A percentile compares a stretch with the other conserved stretches of the same genome.
Evolutionary conservation across 805 yeast genomes (phyloP).

Genomic region (Saccharomyces paradoxus): DNA sequence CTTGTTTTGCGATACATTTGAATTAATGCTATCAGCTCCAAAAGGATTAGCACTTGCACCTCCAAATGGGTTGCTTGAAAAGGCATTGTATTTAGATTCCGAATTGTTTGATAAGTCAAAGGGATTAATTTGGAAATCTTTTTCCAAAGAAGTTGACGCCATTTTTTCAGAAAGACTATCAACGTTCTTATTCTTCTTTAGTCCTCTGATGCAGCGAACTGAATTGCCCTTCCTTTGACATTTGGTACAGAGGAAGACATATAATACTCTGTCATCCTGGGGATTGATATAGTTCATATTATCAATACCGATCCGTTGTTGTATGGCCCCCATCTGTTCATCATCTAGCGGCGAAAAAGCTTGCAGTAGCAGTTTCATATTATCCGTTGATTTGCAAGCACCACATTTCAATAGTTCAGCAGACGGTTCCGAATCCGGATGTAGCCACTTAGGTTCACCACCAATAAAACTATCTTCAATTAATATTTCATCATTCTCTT

Average conservation of each 20-base stretch:
- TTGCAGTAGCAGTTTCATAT: slow-evolving; percentile 65
- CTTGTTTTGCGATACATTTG: not conserved
- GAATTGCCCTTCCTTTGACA: slow-evolving; percentile 69
- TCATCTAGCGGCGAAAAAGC: slow-evolving; percentile 68
- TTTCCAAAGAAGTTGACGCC: slow-evolving; percentile 34
- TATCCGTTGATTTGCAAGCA: slow-evolving; percentile 42
- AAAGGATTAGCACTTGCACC: slow-evolving; percentile 25
- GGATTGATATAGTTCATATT: slow-evolving; percentile 31
- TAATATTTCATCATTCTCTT: slow-evolving; percentile 38
- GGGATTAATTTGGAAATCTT: slow-evolving; percentile 33
- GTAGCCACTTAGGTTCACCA: slow-evolving; percentile 67
- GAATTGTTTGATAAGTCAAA: slow-evolving; percentile 19
- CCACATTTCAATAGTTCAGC: slow-evolving; percentile 50
- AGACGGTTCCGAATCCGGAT: slow-evolving; percentile 49
- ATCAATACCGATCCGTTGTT: slow-evolving; percentile 4
- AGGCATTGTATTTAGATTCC: slow-evolving; percentile 21
- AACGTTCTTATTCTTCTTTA: slow-evolving; percentile 49
- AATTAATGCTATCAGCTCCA: slow-evolving; percentile 20
- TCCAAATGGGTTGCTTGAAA: slow-evolving; percentile 23
- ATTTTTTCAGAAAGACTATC: slow-evolving; percentile 38
- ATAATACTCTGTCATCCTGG: slow-evolving; percentile 71
- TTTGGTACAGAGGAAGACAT: slow-evolving; percentile 66
- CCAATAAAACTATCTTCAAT: slow-evolving; percentile 74
- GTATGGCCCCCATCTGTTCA: slow-evolving; percentile 21
- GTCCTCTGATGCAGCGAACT: slow-evolving; percentile 69